Evolutionary conservation across 257 asterid species (phyloP), one percentile per base, ranked within the genome.

Genomic region (Rehmannia glutinosa): DNA sequence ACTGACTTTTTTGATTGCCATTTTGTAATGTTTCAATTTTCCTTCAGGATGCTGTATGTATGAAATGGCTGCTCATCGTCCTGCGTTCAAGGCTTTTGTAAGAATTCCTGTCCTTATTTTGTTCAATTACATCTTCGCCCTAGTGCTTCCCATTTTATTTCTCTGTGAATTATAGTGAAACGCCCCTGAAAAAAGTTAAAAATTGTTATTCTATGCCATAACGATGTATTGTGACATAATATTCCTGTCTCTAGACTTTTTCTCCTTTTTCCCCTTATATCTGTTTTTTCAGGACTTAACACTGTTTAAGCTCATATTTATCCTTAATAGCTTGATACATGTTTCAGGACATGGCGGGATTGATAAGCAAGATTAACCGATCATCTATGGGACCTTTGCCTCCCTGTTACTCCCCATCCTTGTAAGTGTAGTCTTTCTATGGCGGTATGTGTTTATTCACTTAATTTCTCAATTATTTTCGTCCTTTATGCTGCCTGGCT

Each of bases 41-140:
- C 69, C 32, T 70, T 63, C 76, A 94, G 99, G 99, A 66, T 94
- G 99, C 83, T 94, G 99, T 68, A 84, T 94, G 87, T 91, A 94
- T 28, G 99, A 94, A 79, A 94, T 94, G 96, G 92, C 99, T 67
- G 99, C 99, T 71, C 97, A 87, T 77, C 97, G 96, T 45, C 98
- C 93, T 36, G 99, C 99, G 4, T 94, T 94, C 76, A 91, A 94
- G 78, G 99, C 99, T 75, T 91, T 88, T 75, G 99, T 94, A 87
- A 91, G 94, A 71, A 69, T 57, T 84, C 49, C 36, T 10, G 11
- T 38, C 65, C 69, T 58, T 21, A 20, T 32, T 58, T 58, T 38
- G 19, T 68, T 57, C 41, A 25, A 11, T 47, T 19, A 6, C 54
- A 4, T 42, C 13, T 57, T 61, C 52, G 2, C 20, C 54, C 25